Evolutionary conservation across 129 eudicot genomes (phyloP).

Genomic region (Saussurea involucrata): DNA sequence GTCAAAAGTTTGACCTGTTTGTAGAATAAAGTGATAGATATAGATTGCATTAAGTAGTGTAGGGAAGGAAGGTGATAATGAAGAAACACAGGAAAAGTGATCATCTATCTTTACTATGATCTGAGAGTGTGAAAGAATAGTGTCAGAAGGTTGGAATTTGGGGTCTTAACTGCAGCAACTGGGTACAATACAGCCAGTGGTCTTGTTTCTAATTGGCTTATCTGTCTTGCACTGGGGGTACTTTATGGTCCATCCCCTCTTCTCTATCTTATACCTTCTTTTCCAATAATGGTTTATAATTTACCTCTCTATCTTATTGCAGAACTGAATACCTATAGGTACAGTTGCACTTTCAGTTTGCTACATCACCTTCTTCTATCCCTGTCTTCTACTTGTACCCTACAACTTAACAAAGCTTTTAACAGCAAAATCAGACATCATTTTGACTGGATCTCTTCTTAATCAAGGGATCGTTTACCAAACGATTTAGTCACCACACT

Average conservation of each 20-base stretch:
- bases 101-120: not conserved
- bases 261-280: constrained; percentile 27
- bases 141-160: constrained; percentile 16
- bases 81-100: constrained; percentile 15
- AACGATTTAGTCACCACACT: not conserved
- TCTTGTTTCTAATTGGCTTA: constrained; percentile 23
- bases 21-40: constrained; percentile 7
- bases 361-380: constrained; percentile 29
- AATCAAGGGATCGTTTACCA: not conserved
- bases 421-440: not conserved
- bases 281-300: constrained; percentile 16
- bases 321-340: constrained; percentile 27
- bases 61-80: constrained; percentile 34
- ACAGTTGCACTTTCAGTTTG: constrained; percentile 22
- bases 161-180: not conserved
- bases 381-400: constrained; percentile 25
- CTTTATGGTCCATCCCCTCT: constrained; percentile 28
- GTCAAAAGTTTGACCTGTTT: not conserved
- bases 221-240: constrained; percentile 15
- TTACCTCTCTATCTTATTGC: constrained; percentile 28
- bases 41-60: constrained; percentile 14
- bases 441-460: not conserved
- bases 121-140: not conserved
- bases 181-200: constrained; percentile 29
- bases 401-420: constrained; percentile 17